Conservation (phyloP, 73 alveolate species). For the Paramecium caudatum region DNA sequence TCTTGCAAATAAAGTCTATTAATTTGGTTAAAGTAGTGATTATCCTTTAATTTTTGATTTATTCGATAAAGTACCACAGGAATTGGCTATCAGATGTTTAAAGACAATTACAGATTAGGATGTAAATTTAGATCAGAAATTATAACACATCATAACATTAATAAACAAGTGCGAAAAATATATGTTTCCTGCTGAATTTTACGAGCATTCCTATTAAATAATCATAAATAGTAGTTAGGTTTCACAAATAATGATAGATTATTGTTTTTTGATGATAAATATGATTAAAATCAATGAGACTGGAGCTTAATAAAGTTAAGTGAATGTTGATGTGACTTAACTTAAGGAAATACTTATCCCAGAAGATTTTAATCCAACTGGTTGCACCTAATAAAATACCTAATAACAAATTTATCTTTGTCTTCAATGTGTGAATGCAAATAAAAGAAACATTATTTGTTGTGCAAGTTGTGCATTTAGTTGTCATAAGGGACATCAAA, state of each 20-base stretch:
- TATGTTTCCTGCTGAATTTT: slow-evolving; percentile 3
- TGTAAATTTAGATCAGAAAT: background rate
- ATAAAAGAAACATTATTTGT: background rate
- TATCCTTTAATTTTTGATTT: slow-evolving; percentile 1
- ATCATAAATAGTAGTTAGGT: background rate
- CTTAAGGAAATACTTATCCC: slow-evolving; percentile 39
- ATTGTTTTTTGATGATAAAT: background rate
- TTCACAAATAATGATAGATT: background rate
- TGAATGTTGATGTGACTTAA: background rate
- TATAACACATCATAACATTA: background rate
- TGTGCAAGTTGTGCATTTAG: slow-evolving; percentile 63
- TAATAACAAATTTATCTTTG: background rate
- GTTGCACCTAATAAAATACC: background rate
- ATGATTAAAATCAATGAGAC: slow-evolving; percentile 13
- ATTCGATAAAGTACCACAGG: slow-evolving; percentile 13
- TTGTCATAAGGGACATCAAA: slow-evolving; percentile 37
- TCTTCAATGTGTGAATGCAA: background rate
- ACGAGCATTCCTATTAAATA: background rate
- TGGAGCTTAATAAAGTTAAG: background rate
- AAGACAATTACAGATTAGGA: background rate
- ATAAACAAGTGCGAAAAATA: background rate
- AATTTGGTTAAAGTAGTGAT: slow-evolving; percentile 15
- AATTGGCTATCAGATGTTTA: background rate
- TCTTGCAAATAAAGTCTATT: slow-evolving; percentile 27
- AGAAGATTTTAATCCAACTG: background rate